Evolutionary conservation across 805 yeast species (phyloP), one percentile per base, ranked within the genome.

Genomic region (Priceomyces melissophilus): DNA sequence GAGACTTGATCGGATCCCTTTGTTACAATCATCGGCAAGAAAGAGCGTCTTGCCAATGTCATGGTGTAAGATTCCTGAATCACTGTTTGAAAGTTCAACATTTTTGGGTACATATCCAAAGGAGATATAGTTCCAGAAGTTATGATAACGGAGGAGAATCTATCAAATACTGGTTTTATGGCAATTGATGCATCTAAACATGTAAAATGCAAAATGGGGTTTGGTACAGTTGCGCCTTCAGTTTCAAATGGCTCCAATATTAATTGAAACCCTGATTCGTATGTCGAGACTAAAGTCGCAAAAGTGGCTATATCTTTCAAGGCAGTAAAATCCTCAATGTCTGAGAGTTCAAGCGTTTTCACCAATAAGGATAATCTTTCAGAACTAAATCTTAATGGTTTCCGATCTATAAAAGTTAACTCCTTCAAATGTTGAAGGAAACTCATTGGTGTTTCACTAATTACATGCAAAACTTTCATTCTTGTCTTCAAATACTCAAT

Each of bases 41-140:
- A 93, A 0, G 98, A 86, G 47, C 96, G 71, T 53, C 96, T 78
- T 2, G 96, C 89, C 49, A 93, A 75, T 0, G 99, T 87, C 97
- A 93, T 93, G 1, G 97, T 80, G 58, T 93, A 93, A 0, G 97
- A 90, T 58, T 89, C 93, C 62, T 90, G 96, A 28, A 93, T 75
- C 3, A 90, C 96, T 0, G 98, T 90, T 39, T 87, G 89, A 63
- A 93, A 91, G 57, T 89, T 86, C 46, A 91, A 69, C 98, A 91
- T 91, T 53, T 87, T 83, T 5, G 99, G 99, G 60, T 93, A 93
- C 99, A 93, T 93, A 56, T 93, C 98, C 60, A 93, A 76, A 1
- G 99, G 99, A 0, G 98, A 91, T 36, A 93, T 93, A 11, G 99
- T 93, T 50, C 99, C 99, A 0, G 96, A 87, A 0, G 99, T 93